Percentiles rank a stretch among this genome's conserved stretches.
These are phyloP conservation scores for Dictyostelium intermedium DNA, from an alignment of 78 protist genomes.

Conservation along the genomic window DNA sequence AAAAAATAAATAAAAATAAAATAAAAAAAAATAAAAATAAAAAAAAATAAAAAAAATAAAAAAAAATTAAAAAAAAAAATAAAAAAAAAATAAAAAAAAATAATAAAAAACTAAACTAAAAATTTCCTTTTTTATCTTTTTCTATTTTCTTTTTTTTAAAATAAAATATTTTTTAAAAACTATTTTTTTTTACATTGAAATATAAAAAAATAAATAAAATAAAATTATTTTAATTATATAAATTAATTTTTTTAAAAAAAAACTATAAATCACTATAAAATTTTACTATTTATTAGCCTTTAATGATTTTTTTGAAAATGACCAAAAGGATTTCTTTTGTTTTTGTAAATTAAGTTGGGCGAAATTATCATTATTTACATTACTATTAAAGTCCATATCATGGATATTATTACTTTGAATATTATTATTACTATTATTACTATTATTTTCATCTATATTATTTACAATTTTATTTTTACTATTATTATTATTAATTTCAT, in stretches of 20 bases:
- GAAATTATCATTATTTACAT: neutral
- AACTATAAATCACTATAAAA: neutral
- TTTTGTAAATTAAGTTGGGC: neutral
- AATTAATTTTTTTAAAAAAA: neutral
- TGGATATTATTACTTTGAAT: neutral
- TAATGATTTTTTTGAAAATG: neutral
- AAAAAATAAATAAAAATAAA: too few species aligned
- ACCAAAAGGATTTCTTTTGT: neutral
- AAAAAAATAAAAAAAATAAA: too few species aligned
- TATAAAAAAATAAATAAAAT: neutral
- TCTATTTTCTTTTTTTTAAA: too few species aligned
- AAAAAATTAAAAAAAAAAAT: too few species aligned
- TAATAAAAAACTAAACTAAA: too few species aligned
- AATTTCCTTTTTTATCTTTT: too few species aligned
- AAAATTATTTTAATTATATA: too few species aligned
- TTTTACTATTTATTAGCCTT: neutral
- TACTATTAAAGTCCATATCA: neutral
- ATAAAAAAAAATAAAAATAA: too few species aligned
- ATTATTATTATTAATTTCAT: neutral
- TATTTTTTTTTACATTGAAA: too few species aligned
- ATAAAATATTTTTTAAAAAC: too few species aligned
- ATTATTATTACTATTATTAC: conserved; percentile 1
- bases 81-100: too few species aligned
- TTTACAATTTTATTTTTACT: neutral
- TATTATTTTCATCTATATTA: neutral